Base-by-base conservation (phyloP, 2,329 filamentous ascomycete genomes). In the Cyphellophora attinorum region DNA sequence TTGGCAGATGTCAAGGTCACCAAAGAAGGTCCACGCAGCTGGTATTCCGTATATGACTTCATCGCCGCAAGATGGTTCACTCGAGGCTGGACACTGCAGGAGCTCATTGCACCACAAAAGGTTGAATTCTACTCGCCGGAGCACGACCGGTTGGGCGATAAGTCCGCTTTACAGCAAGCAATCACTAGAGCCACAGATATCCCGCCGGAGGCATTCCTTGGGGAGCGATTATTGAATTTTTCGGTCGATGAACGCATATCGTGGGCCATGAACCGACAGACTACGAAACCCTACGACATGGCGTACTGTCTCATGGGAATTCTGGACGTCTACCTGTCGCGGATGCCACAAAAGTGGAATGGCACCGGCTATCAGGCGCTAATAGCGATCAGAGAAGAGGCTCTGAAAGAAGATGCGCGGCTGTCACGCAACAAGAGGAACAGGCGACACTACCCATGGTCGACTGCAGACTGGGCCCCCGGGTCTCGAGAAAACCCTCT, bases 31-130 rank as follows among this genome's bases (percentile, higher is more conserved):
- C n/a, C 17, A 4, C 30, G 46, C 6, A 39, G 44, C 5, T 45
- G 39, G 44, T 47, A 42, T 6, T 5, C 5, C n/a, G n/a, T n/a
- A n/a, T n/a, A n/a, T n/a, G n/a, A 29, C 11, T 27, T 35, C 18
- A 31, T 6, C 14, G 12, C 25, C 3, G 39, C 47, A 25, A 15
- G 28, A 33, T 54, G 51, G 47, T 53, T 54, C 27, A 45, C 34
- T 3, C 31, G 48, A 17, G 50, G 51, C 11, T 52, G 48, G 50
- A 54, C 51, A 3, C 38, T 54, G 11, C 51, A 53, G 31, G 49
- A 54, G 37, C 42, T 54, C 16, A 40, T 54, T 6, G 51, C 50
- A 6, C 51, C 51, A 4, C 29, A 23, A 10, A 18, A 38, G 27
- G 39, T 53, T n/a, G 27, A 29, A n/a, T 51, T 53, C 29, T 45